Percentiles rank a stretch among this genome's conserved stretches.
phyloP scores from a whole-genome alignment of 2,329 filamentous ascomycete species.

The Incumbomyces lentus region DNA sequence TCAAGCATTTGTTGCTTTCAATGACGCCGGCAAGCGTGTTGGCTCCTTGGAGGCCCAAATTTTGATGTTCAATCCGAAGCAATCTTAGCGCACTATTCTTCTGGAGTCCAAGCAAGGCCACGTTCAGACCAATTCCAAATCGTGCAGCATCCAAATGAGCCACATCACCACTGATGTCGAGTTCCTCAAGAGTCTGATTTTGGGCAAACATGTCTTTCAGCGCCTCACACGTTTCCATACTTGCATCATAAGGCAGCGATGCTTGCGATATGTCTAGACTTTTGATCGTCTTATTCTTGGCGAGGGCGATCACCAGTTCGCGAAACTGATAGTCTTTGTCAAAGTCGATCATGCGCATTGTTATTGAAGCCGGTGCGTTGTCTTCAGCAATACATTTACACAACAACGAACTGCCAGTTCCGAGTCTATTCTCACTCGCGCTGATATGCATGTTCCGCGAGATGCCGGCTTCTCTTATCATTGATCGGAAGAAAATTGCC shows the following conservation, averaged over 20 bases:
- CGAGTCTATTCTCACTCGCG: constrained; percentile 50
- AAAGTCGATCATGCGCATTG: constrained; percentile 60
- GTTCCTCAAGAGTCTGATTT: constrained; percentile 54
- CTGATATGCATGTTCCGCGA: constrained; percentile 53
- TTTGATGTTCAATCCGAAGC: constrained; percentile 57
- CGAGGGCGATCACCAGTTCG: constrained; percentile 51
- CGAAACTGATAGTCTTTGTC: constrained; percentile 55
- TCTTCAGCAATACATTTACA: constrained; percentile 39
- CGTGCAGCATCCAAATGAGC: constrained; percentile 60
- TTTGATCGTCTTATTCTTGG: constrained; percentile 51
- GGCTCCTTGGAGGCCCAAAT: constrained; percentile 57
- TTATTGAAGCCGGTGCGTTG: constrained; percentile 52
- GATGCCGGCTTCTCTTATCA: constrained; percentile 41
- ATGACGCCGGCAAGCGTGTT: constrained; percentile 60
- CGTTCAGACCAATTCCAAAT: constrained; percentile 58
- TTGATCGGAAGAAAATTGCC: constrained; percentile 54
- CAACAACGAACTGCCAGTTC: constrained; percentile 33
- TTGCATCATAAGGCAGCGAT: constrained; percentile 58
- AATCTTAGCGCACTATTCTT: constrained; percentile 52
- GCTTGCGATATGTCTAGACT: constrained; percentile 61
- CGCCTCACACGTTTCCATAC: constrained; percentile 54
- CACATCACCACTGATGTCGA: constrained; percentile 62
- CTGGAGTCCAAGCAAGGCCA: constrained; percentile 54
- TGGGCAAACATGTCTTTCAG: constrained; percentile 55
- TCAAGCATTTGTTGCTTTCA: constrained; percentile 51